These are phyloP conservation scores for Russula earlei DNA, from an alignment of 768 basidiomycete species.

Conservation along the genomic window DNA sequence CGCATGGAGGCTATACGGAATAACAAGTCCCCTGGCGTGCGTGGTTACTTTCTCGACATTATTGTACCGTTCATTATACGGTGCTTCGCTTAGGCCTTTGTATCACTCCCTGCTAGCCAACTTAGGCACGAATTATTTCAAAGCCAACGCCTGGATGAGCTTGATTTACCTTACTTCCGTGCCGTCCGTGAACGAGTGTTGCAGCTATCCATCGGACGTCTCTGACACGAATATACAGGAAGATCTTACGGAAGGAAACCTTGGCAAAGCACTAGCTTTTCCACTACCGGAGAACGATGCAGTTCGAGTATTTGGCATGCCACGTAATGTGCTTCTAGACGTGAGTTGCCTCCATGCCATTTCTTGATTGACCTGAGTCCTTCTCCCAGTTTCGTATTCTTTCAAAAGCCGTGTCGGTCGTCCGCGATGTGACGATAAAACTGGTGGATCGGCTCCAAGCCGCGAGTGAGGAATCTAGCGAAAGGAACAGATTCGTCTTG, in stretches of 20 bases:
- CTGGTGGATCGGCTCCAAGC: conserved; percentile 42
- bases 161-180: conserved; percentile 35
- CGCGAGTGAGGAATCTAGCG: conserved; percentile 41
- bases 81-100: conserved; percentile 35
- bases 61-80: background rate
- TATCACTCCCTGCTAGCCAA: conserved; percentile 31
- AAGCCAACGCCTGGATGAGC: conserved; percentile 27
- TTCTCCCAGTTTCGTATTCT: conserved; percentile 53
- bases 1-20: conserved; percentile 3
- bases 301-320: conserved; percentile 10
- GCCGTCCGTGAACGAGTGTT: conserved; percentile 29
- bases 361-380: background rate
- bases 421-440: conserved; percentile 57
- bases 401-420: conserved; percentile 59
- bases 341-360: background rate
- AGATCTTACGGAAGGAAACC: conserved; percentile 6
- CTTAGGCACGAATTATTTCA: conserved; percentile 36
- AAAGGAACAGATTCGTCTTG: conserved; percentile 47
- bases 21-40: conserved; percentile 12
- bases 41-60: background rate
- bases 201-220: background rate
- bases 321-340: conserved; percentile 12
- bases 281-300: conserved; percentile 19
- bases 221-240: background rate
- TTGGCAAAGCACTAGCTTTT: conserved; percentile 13